Conservation (phyloP, 2,329 filamentous ascomycete genomes). For the Verticillium alfalfae region DNA sequence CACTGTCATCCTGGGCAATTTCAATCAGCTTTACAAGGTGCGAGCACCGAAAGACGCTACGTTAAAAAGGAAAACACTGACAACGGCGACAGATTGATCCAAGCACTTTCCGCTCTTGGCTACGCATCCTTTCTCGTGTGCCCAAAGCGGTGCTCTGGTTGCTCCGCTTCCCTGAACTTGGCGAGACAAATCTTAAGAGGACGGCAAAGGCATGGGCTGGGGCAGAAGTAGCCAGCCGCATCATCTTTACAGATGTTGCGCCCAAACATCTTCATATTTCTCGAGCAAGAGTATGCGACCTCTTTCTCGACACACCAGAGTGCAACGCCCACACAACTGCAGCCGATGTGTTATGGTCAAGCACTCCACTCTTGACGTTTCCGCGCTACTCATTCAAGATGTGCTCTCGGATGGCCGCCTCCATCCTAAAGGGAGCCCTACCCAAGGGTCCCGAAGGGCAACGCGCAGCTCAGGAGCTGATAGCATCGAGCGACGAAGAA, state of each 20-base stretch:
- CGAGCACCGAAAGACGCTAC: background rate
- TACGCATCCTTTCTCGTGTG: constrained; percentile 79
- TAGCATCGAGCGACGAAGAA: constrained; percentile 70
- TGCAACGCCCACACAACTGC: constrained; percentile 98
- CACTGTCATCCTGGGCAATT: constrained; percentile 89
- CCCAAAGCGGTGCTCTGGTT: constrained; percentile 93
- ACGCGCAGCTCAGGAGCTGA: constrained; percentile 66
- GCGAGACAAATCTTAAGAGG: constrained; percentile 75
- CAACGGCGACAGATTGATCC: constrained; percentile 73
- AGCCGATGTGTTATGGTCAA: constrained; percentile 93
- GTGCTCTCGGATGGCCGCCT: constrained; percentile 97
- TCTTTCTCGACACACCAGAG: constrained; percentile 95
- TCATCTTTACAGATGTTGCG: constrained; percentile 94
- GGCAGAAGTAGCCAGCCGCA: constrained; percentile 74
- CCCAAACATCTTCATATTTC: constrained; percentile 93
- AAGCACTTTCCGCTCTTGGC: constrained; percentile 91
- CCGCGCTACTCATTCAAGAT: constrained; percentile 96
- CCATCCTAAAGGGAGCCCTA: constrained; percentile 83
- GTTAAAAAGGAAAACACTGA: constrained; percentile 1
- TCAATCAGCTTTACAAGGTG: constrained; percentile 98
- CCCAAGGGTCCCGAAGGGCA: constrained; percentile 65
- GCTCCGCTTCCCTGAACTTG: constrained; percentile 90
- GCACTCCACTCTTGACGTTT: constrained; percentile 84
- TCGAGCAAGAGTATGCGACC: constrained; percentile 82
- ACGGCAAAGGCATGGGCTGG: constrained; percentile 83